A percentile compares a stretch with the other conserved stretches of the same genome.
phyloP scores from a whole-genome alignment of 139 green algal species.

The Closterium sp. region DNA sequence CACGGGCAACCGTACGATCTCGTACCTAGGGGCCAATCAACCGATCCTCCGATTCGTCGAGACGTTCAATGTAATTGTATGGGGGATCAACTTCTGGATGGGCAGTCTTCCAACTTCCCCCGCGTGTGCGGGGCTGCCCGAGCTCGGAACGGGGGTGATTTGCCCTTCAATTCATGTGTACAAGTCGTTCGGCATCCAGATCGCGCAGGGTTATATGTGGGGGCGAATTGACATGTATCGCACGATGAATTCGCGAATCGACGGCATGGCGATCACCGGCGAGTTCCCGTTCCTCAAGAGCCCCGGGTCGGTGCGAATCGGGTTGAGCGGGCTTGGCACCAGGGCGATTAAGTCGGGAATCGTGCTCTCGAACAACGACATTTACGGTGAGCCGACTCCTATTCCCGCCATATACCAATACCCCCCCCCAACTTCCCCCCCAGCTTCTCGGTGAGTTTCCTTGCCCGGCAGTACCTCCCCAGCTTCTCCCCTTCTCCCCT shows the following conservation, averaged over 20 bases:
- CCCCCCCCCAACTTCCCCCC: no score
- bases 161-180: not conserved
- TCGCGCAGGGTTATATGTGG: not conserved
- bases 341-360: slow-evolving; percentile 18
- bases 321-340: slow-evolving; percentile 2
- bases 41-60: not conserved
- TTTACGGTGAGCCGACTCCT: not conserved
- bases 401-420: not conserved
- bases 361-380: slow-evolving; percentile 25
- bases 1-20: not conserved
- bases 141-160: not conserved
- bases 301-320: not conserved
- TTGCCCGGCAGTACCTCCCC: no score
- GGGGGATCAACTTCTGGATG: not conserved
- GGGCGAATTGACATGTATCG: not conserved
- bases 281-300: not conserved
- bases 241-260: not conserved
- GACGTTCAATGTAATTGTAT: not conserved
- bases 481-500: not conserved
- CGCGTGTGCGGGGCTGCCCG: not conserved
- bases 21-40: not conserved
- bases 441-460: no score
- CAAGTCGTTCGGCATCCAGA: not conserved
- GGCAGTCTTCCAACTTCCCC: not conserved
- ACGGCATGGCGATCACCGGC: not conserved